Conservation (phyloP, 2,329 filamentous ascomycete genomes). For the Hypoxylon sp. region DNA sequence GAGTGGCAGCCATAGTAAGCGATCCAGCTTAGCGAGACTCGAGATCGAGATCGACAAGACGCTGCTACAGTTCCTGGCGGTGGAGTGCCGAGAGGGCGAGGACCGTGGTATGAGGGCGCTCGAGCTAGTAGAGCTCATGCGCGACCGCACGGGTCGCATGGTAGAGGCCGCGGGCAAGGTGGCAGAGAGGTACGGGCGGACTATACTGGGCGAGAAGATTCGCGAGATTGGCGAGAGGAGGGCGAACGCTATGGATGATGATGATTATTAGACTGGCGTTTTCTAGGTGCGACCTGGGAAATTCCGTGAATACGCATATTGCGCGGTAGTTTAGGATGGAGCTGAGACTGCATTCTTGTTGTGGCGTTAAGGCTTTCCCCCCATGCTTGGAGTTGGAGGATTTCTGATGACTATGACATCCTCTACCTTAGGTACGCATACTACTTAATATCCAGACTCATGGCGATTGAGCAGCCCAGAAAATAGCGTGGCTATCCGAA, state of each 20-base stretch:
- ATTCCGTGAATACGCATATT: not conserved
- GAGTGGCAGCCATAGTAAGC: slow-evolving; percentile 72
- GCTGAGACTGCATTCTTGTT: not conserved
- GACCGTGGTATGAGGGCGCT: slow-evolving; percentile 94
- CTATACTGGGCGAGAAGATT: slow-evolving; percentile 90
- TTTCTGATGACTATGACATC: slow-evolving; percentile 8
- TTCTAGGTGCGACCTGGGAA: not conserved
- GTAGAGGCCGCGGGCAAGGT: slow-evolving; percentile 91
- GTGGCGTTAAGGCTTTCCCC: slow-evolving; percentile 9
- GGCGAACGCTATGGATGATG: slow-evolving; percentile 59
- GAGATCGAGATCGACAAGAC: slow-evolving; percentile 92
- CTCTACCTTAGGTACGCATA: not conserved
- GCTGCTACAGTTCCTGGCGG: slow-evolving; percentile 86
- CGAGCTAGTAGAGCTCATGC: slow-evolving; percentile 89
- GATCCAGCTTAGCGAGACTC: slow-evolving; percentile 73
- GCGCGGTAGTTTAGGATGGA: not conserved
- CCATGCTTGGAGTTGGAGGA: not conserved
- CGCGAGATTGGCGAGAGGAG: slow-evolving; percentile 82
- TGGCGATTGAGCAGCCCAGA: not conserved
- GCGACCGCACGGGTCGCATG: slow-evolving; percentile 87
- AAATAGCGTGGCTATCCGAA: not conserved
- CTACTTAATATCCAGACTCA: slow-evolving; percentile 2
- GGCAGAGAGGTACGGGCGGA: slow-evolving; percentile 84
- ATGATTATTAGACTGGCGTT: slow-evolving; percentile 20
- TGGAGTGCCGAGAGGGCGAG: slow-evolving; percentile 92